Evolutionary conservation across 441 rosid species (phyloP), one percentile per base, ranked within the genome.

Genomic region (Arabidopsis lyrata): DNA sequence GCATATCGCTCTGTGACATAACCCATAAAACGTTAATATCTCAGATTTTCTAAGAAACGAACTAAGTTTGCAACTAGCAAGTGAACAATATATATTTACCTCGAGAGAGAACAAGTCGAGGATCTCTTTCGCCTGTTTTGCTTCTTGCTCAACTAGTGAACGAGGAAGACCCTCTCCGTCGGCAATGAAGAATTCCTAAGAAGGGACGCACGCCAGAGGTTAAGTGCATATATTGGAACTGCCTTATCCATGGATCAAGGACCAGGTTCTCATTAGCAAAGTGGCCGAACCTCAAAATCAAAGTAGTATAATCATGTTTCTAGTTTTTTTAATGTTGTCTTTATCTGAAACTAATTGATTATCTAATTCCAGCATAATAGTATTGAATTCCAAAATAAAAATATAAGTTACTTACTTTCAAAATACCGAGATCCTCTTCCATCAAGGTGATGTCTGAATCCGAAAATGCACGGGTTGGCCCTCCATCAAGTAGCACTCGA

Each of bases 121-220:
- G 75, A 90, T 86, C 77, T 82, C 93, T 78, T 85, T 85, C 1
- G 95, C 90, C 74, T 77, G 83, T 80, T 89, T 90, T 49, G 95
- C 94, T 83, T 96, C 97, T 80, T 87, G 81, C 35, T 90, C 98
- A 36, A 96, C 95, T 70, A 90, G 69, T 22, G 95, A 85, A 47
- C 95, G 93, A 0, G 97, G 98, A 78, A 96, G 95, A 47, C 99
- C 98, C 77, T 93, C 96, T 79, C 98, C 99, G 62, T 86, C 90
- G 39, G 98, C 98, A 58, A 96, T 79, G 82, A 91, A 96, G 83
- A 96, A 93, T 66, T 96, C 98, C 98, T 96, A 70, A 11, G 45
- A 66, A 0, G 31, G 56, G 70, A 39, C 62, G 63, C 73, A 59
- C 27, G 61, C 55, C 53, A 69, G 27, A 62, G 32, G 49, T 78